phyloP scores from a whole-genome alignment of 768 basidiomycete species.

The Candolleomyces efflorescens region DNA sequence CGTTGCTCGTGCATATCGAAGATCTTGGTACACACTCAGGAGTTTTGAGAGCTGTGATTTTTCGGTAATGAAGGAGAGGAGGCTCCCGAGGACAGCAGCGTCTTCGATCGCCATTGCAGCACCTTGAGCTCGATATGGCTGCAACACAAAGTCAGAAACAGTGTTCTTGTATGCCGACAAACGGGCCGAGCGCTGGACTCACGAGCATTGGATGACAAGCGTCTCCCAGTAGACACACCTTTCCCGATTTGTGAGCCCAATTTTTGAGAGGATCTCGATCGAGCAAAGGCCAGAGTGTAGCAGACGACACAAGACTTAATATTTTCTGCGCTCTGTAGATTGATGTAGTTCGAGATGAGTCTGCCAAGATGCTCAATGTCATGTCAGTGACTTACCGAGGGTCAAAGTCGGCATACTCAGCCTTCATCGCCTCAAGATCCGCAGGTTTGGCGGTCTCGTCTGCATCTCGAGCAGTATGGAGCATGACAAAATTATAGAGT shows the following conservation, averaged over 20 bases:
- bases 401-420: conserved; percentile 45
- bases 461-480: conserved; percentile 29
- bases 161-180: not conserved
- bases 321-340: conserved; percentile 38
- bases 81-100: conserved; percentile 43
- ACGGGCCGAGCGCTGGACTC: too few species aligned
- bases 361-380: too few species aligned
- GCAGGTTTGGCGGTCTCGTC: conserved; percentile 41
- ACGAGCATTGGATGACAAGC: conserved; percentile 59
- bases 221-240: conserved; percentile 47
- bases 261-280: conserved; percentile 43
- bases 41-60: conserved; percentile 40
- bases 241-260: conserved; percentile 44
- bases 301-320: conserved; percentile 38
- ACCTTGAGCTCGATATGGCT: conserved; percentile 55
- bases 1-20: conserved; percentile 48
- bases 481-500: conserved; percentile 43
- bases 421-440: conserved; percentile 41
- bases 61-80: conserved; percentile 45
- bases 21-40: conserved; percentile 46
- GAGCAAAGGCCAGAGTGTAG: conserved; percentile 44
- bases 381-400: conserved; percentile 39
- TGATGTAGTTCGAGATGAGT: too few species aligned
- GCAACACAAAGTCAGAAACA: not conserved
- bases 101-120: conserved; percentile 57